Evolutionary conservation across 169 alveolate genomes (phyloP).

Genomic region (Plasmodium yoelii): DNA sequence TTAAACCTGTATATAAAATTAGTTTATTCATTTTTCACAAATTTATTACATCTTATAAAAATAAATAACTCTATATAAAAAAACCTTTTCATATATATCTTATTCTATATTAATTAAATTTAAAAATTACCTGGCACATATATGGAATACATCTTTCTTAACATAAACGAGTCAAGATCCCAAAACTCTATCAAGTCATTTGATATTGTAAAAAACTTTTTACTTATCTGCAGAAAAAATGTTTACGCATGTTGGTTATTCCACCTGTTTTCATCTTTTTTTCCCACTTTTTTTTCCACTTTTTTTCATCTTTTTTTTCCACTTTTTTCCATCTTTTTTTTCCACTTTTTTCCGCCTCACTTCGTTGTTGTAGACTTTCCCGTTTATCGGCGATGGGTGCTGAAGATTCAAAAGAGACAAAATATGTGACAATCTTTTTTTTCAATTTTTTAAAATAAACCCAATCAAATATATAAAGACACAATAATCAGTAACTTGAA

Average conservation of each 20-base stretch:
- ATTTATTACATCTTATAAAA: neutral
- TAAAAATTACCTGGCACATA: slow-evolving; percentile 56
- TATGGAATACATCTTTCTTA: slow-evolving; percentile 63
- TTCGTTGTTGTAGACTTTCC: slow-evolving; percentile 70
- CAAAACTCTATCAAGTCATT: slow-evolving; percentile 82
- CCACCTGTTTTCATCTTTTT: neutral
- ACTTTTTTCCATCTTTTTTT: neutral
- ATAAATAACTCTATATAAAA: neutral
- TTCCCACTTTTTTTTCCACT: neutral
- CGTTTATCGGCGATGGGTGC: slow-evolving; percentile 76
- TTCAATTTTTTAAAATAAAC: too few relatives aligned
- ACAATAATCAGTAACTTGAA: too few relatives aligned
- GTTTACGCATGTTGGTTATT: neutral
- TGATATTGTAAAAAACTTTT: slow-evolving; percentile 84
- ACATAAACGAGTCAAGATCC: slow-evolving; percentile 79
- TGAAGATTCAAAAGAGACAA: neutral
- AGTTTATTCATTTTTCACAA: too few relatives aligned
- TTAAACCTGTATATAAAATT: slow-evolving; percentile 7
- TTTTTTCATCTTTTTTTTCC: neutral
- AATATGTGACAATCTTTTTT: neutral
- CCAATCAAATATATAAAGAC: too few relatives aligned
- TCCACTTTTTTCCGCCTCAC: slow-evolving; percentile 7
- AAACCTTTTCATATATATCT: neutral
- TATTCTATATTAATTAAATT: too few relatives aligned
- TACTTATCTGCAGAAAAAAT: slow-evolving; percentile 72